These are phyloP conservation scores for Trichoderma sp. DNA, from an alignment of 2,329 filamentous ascomycete genomes.

Conservation along the genomic window DNA sequence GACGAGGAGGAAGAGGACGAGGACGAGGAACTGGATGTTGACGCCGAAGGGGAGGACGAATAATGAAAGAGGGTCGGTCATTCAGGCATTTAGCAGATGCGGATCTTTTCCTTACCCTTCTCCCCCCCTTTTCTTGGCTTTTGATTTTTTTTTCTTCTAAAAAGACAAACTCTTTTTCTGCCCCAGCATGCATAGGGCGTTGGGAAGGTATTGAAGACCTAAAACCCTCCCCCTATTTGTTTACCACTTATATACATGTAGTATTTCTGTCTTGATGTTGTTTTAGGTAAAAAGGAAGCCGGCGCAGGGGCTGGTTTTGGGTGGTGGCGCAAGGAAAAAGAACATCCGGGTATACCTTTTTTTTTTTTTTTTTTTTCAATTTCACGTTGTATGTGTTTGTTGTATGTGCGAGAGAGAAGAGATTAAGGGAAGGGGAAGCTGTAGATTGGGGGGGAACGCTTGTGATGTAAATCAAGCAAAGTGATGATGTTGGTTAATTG, in stretches of 20 bases:
- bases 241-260: background rate
- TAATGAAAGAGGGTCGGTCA: slow-evolving; percentile 22
- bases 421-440: background rate
- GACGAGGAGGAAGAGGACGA: slow-evolving; percentile 7
- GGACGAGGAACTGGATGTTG: slow-evolving; percentile 32
- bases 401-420: background rate
- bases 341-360: slow-evolving; percentile 15
- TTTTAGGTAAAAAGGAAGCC: slow-evolving; percentile 16
- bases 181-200: slow-evolving; percentile 8
- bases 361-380: background rate
- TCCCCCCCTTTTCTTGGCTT: background rate
- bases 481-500: background rate
- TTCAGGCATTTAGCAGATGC: slow-evolving; percentile 33
- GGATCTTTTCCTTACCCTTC: background rate
- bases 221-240: background rate
- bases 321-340: slow-evolving; percentile 27
- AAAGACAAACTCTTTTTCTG: background rate
- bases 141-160: background rate
- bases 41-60: slow-evolving; percentile 41
- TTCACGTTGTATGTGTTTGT: background rate
- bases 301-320: slow-evolving; percentile 30
- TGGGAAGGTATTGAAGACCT: background rate
- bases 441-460: background rate
- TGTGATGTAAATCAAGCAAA: background rate
- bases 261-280: background rate